phyloP scores from a whole-genome alignment of 2,329 filamentous ascomycete species.

The Graphilbum sp. region DNA sequence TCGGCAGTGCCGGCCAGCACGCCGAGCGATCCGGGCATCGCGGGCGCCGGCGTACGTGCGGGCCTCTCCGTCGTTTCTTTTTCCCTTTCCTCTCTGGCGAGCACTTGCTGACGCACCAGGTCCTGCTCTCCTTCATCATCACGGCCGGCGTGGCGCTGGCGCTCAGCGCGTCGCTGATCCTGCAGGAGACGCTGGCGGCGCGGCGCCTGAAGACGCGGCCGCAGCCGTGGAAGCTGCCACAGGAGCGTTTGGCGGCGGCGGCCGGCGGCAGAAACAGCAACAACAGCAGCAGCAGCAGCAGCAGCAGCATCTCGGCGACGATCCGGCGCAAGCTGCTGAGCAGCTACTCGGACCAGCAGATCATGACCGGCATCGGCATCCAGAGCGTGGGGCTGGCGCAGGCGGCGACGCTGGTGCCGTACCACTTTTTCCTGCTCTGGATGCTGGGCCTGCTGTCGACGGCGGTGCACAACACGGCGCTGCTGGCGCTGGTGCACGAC shows the following conservation, averaged over 20 bases:
- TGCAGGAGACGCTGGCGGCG: constrained; percentile 28
- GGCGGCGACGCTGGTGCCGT: constrained; percentile 40
- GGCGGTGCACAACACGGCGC: constrained; percentile 46
- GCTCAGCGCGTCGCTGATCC: constrained; percentile 37
- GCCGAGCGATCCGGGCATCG: constrained; percentile 38
- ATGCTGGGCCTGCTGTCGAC: constrained; percentile 48
- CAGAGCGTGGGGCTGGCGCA: constrained; percentile 46
- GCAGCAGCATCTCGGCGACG: constrained; percentile 7
- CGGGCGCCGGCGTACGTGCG: constrained; percentile 38
- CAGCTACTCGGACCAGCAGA: constrained; percentile 51
- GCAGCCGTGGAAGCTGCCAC: too few species aligned
- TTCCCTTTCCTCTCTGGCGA: background rate
- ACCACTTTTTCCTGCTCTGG: constrained; percentile 59
- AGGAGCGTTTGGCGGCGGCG: too few species aligned
- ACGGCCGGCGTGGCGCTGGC: constrained; percentile 41
- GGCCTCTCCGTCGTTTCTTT: constrained; percentile 2
- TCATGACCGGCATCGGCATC: constrained; percentile 53
- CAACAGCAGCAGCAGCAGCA: too few species aligned
- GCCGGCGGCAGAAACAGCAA: too few species aligned
- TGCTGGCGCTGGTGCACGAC: constrained; percentile 48
- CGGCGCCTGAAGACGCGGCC: background rate
- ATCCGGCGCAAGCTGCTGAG: constrained; percentile 48
- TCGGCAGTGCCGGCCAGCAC: constrained; percentile 24
- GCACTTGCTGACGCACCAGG: constrained; percentile 19
- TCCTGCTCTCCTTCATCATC: constrained; percentile 50